These are phyloP conservation scores for Phoma sp. DNA, from an alignment of 2,329 filamentous ascomycete species.

Conservation along the genomic window DNA sequence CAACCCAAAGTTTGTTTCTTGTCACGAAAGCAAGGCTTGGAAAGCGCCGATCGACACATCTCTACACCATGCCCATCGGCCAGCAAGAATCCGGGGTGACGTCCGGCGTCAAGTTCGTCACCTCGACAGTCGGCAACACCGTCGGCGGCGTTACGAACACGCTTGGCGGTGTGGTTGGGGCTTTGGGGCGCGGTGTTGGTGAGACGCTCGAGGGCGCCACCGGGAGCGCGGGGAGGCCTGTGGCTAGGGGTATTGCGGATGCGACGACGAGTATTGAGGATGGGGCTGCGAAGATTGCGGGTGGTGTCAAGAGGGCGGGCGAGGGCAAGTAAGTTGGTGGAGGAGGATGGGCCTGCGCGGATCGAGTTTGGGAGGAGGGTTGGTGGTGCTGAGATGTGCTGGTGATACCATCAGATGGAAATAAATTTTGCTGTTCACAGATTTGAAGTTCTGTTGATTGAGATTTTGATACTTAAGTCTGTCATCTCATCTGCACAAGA, in stretches of 20 bases:
- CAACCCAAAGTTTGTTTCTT: background rate
- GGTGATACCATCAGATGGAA: constrained; percentile 4
- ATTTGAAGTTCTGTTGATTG: background rate
- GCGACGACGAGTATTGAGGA: constrained; percentile 55
- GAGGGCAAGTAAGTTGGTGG: constrained; percentile 50
- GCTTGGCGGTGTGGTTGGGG: constrained; percentile 60
- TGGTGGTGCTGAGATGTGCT: background rate
- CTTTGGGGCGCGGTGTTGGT: constrained; percentile 53
- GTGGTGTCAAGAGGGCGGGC: constrained; percentile 55
- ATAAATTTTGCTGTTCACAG: background rate
- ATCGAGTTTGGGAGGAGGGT: background rate
- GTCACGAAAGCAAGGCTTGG: background rate
- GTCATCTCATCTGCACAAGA: too few relatives aligned
- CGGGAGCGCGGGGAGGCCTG: constrained; percentile 50
- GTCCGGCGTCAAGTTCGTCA: constrained; percentile 62
- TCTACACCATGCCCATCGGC: constrained; percentile 42
- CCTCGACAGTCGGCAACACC: constrained; percentile 62
- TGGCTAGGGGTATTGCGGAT: constrained; percentile 52
- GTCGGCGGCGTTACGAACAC: constrained; percentile 61
- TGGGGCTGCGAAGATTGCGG: constrained; percentile 51
- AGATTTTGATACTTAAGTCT: background rate
- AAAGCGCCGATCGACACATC: constrained; percentile 1
- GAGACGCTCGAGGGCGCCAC: constrained; percentile 56
- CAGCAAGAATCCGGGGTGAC: constrained; percentile 55
- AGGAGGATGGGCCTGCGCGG: background rate